Evolutionary conservation across 306 rosid species (phyloP).

Genomic region (Cicer arietinum): DNA sequence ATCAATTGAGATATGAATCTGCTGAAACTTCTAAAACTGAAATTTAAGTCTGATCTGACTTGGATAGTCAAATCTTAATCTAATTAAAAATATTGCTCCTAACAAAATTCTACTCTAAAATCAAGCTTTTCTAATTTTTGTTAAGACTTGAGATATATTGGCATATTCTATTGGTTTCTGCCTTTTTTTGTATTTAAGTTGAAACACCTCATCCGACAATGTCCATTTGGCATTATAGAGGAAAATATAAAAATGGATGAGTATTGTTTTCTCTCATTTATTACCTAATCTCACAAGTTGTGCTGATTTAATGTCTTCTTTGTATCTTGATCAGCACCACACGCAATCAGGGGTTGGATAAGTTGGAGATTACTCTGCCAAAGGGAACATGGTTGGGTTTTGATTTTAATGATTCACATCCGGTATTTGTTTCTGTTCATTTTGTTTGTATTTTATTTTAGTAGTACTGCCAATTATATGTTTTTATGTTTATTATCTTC

Average conservation of each 20-base stretch:
- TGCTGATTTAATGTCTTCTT: constrained; percentile 44
- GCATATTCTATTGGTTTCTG: constrained; percentile 15
- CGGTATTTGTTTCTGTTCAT: constrained; percentile 52
- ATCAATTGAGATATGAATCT: constrained; percentile 5
- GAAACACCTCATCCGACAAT: neutral
- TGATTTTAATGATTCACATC: constrained; percentile 81
- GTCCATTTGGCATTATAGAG: constrained; percentile 33
- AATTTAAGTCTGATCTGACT: neutral
- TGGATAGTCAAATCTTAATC: neutral
- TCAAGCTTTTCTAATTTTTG: constrained; percentile 22
- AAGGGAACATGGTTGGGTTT: constrained; percentile 84
- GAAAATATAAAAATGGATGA: constrained; percentile 23
- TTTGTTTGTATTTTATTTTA: constrained; percentile 26
- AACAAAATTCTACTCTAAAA: neutral
- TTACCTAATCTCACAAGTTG: constrained; percentile 25
- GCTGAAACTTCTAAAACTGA: constrained; percentile 18
- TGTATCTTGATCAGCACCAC: constrained; percentile 62
- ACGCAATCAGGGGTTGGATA: constrained; percentile 57
- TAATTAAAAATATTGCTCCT: neutral
- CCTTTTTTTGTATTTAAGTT: constrained; percentile 10
- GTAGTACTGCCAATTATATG: neutral
- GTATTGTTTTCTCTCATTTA: constrained; percentile 1
- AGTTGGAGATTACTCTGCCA: constrained; percentile 64
- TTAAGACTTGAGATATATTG: constrained; percentile 31
- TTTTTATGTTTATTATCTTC: neutral